phyloP scores from a whole-genome alignment of 177 flowering plant species.

The Vitis hybrid region DNA sequence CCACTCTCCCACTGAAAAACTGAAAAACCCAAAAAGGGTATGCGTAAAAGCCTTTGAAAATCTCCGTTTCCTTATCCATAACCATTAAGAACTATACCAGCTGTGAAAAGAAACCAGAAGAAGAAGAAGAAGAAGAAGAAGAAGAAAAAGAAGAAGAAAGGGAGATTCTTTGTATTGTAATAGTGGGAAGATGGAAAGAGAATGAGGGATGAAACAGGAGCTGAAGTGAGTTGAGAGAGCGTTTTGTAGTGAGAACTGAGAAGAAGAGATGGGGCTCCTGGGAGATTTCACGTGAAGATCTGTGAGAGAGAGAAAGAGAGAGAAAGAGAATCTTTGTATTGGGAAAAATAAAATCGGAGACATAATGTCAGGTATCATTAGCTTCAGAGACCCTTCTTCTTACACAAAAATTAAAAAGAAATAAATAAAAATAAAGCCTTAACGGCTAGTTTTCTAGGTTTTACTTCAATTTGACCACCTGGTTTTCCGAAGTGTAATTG shows the following conservation, averaged over 20 bases:
- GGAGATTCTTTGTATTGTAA: background rate
- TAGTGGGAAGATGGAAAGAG: background rate
- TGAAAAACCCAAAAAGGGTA: constrained; percentile 13
- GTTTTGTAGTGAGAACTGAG: constrained; percentile 15
- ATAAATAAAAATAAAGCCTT: background rate
- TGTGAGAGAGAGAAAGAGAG: constrained; percentile 9
- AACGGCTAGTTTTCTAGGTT: constrained; percentile 29
- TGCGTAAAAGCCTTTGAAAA: background rate
- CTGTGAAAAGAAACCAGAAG: background rate
- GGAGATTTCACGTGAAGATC: constrained; percentile 21
- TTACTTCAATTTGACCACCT: background rate
- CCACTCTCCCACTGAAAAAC: background rate
- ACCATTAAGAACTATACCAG: background rate
- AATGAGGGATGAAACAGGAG: constrained; percentile 7
- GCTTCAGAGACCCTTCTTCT: constrained; percentile 10
- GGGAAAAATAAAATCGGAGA: constrained; percentile 4
- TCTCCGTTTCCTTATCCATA: background rate
- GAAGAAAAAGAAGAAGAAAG: background rate
- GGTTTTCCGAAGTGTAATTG: constrained; percentile 4
- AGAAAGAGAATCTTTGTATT: background rate
- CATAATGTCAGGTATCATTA: constrained; percentile 11
- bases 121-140: constrained; percentile 2
- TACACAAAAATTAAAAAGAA: background rate
- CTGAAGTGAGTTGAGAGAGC: constrained; percentile 2
- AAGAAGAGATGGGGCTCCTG: constrained; percentile 13